Percentiles rank a stretch among this genome's conserved stretches.
Evolutionary conservation across 2,329 filamentous ascomycete genomes (phyloP).

Genomic region (Aspergillus awamori): DNA sequence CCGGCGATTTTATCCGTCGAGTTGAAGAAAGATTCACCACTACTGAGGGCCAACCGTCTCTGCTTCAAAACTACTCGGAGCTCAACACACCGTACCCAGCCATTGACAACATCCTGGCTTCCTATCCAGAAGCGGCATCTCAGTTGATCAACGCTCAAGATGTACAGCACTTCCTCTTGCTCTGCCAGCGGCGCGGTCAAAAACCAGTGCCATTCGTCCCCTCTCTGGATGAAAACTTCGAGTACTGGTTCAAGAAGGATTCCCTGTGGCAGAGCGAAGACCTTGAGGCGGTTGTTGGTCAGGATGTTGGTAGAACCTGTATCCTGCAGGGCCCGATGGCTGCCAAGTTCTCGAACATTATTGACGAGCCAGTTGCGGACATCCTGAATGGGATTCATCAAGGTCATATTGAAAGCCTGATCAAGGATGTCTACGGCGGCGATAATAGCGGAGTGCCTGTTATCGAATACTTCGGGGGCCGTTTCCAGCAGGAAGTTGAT

Average conservation of each 20-base stretch:
- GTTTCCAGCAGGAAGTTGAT: slow-evolving; percentile 69
- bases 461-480: slow-evolving; percentile 94
- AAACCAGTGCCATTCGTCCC: slow-evolving; percentile 98
- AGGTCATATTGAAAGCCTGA: slow-evolving; percentile 78
- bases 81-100: slow-evolving; percentile 78
- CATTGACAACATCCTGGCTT: slow-evolving; percentile 75
- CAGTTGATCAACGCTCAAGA: slow-evolving; percentile 98
- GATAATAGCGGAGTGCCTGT: slow-evolving; percentile 75
- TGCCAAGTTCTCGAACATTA: slow-evolving; percentile 81
- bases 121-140: slow-evolving; percentile 81
- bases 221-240: slow-evolving; percentile 92
- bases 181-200: slow-evolving; percentile 88
- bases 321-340: slow-evolving; percentile 95
- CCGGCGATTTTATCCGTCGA: slow-evolving; percentile 93
- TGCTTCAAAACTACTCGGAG: slow-evolving; percentile 88
- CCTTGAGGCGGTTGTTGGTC: slow-evolving; percentile 88
- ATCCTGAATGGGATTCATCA: slow-evolving; percentile 91
- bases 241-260: slow-evolving; percentile 99
- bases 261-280: slow-evolving; percentile 99
- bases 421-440: slow-evolving; percentile 76
- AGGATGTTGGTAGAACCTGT: slow-evolving; percentile 94
- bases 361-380: slow-evolving; percentile 92
- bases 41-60: slow-evolving; percentile 70
- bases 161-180: slow-evolving; percentile 91
- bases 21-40: slow-evolving; percentile 93